Base-by-base conservation (phyloP, 179 eudicot species). In the Spergularia azorica region DNA sequence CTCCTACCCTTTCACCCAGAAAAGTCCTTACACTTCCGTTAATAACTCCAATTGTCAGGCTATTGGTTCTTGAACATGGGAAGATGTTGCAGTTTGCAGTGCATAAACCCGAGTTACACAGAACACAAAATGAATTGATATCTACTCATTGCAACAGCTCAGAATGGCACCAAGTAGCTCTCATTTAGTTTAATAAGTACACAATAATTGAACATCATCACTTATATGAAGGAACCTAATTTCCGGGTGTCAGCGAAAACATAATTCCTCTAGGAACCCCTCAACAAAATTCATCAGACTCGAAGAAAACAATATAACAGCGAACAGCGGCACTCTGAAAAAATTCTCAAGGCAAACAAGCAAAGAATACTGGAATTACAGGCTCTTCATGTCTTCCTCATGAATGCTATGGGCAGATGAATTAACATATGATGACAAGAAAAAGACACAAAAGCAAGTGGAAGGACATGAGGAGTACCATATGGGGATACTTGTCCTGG, bases 401-500 rank as follows among this genome's bases (percentile, higher is more conserved):
- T 9, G 48, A 4, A 18, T 58, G 43, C 3, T 26, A 76, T 21
- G 16, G 20, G 65, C 51, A 51, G 66, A 76, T 54, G 7, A 51
- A 59, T 2, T 10, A 39, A 61, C 38, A 66, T 41, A 41, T 66
- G 26, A 6, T 1, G 32, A 7, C 26, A 66, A 20, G 26, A 43
- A 48, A 8, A 2, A 62, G 65, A 70, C 72, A 77, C 78, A 48
- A 17, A 41, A 17, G 26, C 32, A 55, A 55, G 70, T 14, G 3
- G 16, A 43, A 77, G 56, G 59, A 62, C 41, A 12, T 76, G 57
- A 48, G 63, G 11, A 16, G 14, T 89, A 94, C 98, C 98, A 94
- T 94, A 79, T 94, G 98, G 63, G 98, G 98, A 75, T 89, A 94
- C 86, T 92, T 94, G 84, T 94, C 98, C 77, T 94, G 97, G 83